Base-by-base conservation (phyloP, 495 filamentous ascomycete species). In the Delitschia confertaspora region DNA sequence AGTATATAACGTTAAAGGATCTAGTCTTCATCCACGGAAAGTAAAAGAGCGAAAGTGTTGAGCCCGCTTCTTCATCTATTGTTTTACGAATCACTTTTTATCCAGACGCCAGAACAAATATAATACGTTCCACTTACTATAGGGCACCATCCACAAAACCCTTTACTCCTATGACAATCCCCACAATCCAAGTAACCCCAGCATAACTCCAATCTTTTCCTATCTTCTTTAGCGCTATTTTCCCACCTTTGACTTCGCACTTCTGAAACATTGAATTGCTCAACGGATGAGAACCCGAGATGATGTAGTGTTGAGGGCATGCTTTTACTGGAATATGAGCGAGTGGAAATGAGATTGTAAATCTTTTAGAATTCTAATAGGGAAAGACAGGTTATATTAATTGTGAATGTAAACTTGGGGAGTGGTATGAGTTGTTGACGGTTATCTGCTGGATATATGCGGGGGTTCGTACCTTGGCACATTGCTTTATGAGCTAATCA, bases 141-240 rank as follows among this genome's bases (percentile, higher is more conserved):
- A n/a, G 71, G 59, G 55, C 72, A 76, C 72, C 72, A 76, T 31
- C 71, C 71, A 60, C 72, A 76, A 19, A 57, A 50, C 14, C 38
- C 43, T 13, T 45, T 19, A 41, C 47, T 51, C 16, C 47, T 30
- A 34, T 51, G 47, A 29, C 53, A 56, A 36, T 56, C 53, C 11
- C 53, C 53, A 45, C 53, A 56, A 23, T 56, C 53, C 11, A 17
- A 25, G 41, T 51, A 47, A 22, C 53, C 47, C 53, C 53, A 56
- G 29, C 53, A 56, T 4, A 33, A 13, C 29, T 46, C 47, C 33
- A 56, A 33, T 26, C 53, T 41, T 35, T 48, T 31, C 19, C 44
- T 40, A 24, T 56, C 42, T 18, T 51, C 37, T 19, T 51, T 45
- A 3, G 47, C 33, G 21, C 53, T 45, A 30, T 53, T 27, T 13